These are phyloP conservation scores for Oxytropis ochrocephala DNA, from an alignment of 306 rosid species.

Conservation along the genomic window DNA sequence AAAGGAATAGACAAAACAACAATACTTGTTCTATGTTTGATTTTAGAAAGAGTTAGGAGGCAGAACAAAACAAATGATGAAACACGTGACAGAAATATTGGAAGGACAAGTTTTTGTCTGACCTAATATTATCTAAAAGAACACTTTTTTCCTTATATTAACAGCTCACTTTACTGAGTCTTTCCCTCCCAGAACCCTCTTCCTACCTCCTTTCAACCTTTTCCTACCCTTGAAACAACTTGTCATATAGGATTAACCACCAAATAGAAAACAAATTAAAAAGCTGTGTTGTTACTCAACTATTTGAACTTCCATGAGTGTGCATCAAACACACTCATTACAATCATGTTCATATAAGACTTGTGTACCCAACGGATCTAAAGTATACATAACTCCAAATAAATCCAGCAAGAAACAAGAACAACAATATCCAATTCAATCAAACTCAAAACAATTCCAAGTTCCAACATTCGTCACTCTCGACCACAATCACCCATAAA, in stretches of 20 bases:
- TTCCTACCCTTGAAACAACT: too few species aligned
- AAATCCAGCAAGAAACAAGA: neutral
- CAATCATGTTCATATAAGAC: too few species aligned
- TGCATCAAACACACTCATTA: too few species aligned
- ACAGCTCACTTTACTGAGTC: neutral
- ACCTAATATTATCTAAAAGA: neutral
- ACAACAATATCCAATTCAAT: slow-evolving; percentile 11
- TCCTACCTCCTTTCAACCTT: neutral
- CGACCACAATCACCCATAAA: neutral
- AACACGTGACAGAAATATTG: too few species aligned
- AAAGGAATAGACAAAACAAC: neutral
- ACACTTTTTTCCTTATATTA: neutral
- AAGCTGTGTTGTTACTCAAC: neutral
- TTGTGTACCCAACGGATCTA: neutral
- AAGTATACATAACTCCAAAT: neutral
- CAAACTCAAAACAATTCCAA: neutral
- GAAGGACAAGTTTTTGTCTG: neutral
- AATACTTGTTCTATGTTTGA: neutral
- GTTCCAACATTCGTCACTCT: neutral
- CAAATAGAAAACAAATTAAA: too few species aligned
- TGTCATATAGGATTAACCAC: too few species aligned
- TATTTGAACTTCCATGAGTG: too few species aligned
- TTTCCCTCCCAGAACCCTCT: neutral
- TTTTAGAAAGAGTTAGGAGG: neutral
- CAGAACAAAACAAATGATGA: too few species aligned